Conservation (phyloP, 768 basidiomycete genomes). For the Pisolithus albus region DNA sequence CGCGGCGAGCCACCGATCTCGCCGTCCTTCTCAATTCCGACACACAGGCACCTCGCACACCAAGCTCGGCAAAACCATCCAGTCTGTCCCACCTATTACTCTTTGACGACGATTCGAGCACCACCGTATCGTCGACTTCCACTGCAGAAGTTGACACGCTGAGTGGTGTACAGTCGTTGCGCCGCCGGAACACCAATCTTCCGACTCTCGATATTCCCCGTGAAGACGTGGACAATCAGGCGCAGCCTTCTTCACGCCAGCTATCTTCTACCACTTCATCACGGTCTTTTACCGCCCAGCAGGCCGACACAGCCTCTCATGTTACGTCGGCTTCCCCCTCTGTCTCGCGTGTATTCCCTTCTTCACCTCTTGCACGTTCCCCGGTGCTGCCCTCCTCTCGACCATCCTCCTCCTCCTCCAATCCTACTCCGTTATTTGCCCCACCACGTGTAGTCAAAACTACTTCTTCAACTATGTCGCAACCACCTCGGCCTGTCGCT, state of each 20-base stretch:
- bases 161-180: constrained; percentile 19
- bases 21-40: constrained; percentile 68
- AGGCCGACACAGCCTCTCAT: constrained; percentile 14
- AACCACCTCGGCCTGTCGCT: constrained; percentile 16
- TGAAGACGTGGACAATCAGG: constrained; percentile 21
- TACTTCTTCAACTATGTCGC: constrained; percentile 29
- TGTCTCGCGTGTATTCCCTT: constrained; percentile 19
- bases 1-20: constrained; percentile 68
- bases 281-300: constrained; percentile 16
- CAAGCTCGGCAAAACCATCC: constrained; percentile 35
- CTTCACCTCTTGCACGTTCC: constrained; percentile 24
- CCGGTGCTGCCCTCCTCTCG: constrained; percentile 23
- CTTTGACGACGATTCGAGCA: constrained; percentile 20
- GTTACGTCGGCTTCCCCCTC: constrained; percentile 14
- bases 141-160: constrained; percentile 24
- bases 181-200: constrained; percentile 23
- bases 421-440: constrained; percentile 17
- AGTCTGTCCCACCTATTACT: constrained; percentile 37
- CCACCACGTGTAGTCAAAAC: constrained; percentile 20
- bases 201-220: constrained; percentile 28
- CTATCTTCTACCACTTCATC: constrained; percentile 12
- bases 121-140: constrained; percentile 13
- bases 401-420: constrained; percentile 34
- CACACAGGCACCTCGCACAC: constrained; percentile 33
- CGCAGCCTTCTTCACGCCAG: constrained; percentile 22